Conservation (phyloP, 1,139 yeast genomes). For the Protomyces arabidopsidicola region DNA sequence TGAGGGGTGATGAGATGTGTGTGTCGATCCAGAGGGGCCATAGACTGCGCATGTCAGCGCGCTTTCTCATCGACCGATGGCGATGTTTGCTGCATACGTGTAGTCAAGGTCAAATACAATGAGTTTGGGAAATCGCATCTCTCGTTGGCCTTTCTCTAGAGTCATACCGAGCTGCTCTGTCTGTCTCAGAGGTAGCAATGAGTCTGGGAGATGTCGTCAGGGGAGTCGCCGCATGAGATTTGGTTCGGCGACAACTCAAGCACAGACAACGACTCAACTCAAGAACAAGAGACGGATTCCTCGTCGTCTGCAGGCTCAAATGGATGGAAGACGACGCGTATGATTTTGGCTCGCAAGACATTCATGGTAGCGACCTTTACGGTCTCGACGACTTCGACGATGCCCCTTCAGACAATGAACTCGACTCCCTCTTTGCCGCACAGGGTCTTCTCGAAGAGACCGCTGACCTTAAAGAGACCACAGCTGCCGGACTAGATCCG, state of each 20-base stretch:
- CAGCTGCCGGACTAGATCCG: constrained; percentile 4
- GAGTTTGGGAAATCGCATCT: constrained; percentile 8
- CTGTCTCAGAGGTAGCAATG: too few species aligned
- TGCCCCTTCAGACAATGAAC: background rate
- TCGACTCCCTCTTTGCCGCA: background rate
- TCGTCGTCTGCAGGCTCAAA: background rate
- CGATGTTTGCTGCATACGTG: constrained; percentile 41
- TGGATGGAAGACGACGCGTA: background rate
- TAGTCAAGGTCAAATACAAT: constrained; percentile 71
- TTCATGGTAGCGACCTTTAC: background rate
- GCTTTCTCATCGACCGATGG: background rate
- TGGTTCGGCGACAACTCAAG: too few species aligned
- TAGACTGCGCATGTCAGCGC: constrained; percentile 34
- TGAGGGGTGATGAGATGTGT: constrained; percentile 56
- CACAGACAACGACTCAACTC: too few species aligned
- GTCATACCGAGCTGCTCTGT: background rate
- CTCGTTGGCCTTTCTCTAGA: background rate
- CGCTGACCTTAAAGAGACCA: background rate
- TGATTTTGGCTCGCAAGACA: background rate
- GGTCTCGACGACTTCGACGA: background rate
- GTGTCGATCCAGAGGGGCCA: constrained; percentile 76
- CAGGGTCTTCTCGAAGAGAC: background rate
- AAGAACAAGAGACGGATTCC: too few species aligned
- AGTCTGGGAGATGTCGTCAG: too few species aligned
- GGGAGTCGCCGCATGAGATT: too few species aligned